phyloP scores from a whole-genome alignment of 2,329 filamentous ascomycete species.

The Clonostachys chloroleuca region DNA sequence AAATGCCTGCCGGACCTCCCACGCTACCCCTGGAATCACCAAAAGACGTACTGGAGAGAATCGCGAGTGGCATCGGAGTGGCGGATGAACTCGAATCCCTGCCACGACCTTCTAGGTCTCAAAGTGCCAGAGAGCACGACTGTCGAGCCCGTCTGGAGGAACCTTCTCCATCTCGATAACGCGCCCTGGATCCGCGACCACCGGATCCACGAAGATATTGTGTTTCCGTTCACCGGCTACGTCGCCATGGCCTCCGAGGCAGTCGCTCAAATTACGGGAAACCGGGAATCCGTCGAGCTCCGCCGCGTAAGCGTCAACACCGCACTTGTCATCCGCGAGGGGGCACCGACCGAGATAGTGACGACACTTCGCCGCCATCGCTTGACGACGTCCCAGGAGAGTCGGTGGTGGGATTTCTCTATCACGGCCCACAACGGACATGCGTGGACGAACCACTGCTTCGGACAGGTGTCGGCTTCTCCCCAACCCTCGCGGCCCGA shows the following conservation, averaged over 20 bases:
- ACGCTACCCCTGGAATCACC: slow-evolving; percentile 20
- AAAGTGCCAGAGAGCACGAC: slow-evolving; percentile 14
- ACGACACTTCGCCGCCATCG: slow-evolving; percentile 12
- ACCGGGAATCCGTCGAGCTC: slow-evolving; percentile 8
- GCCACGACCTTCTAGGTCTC: slow-evolving; percentile 37
- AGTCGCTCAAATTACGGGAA: slow-evolving; percentile 23
- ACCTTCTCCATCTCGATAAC: neutral
- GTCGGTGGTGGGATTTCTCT: slow-evolving; percentile 22
- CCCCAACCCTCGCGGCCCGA: too few relatives aligned
- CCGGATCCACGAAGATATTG: slow-evolving; percentile 33
- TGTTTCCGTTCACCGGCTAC: slow-evolving; percentile 28
- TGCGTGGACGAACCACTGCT: slow-evolving; percentile 14
- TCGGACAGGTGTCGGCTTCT: too few relatives aligned
- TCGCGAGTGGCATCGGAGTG: slow-evolving; percentile 14
- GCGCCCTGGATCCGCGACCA: slow-evolving; percentile 34
- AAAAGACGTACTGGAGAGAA: neutral
- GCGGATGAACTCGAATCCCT: slow-evolving; percentile 29
- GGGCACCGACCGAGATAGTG: slow-evolving; percentile 20
- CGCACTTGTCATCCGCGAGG: neutral
- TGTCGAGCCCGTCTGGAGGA: slow-evolving; percentile 5
- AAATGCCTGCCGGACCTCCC: slow-evolving; percentile 27
- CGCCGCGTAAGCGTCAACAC: slow-evolving; percentile 8
- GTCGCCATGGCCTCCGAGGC: slow-evolving; percentile 36
- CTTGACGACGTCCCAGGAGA: slow-evolving; percentile 7
- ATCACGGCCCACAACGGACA: slow-evolving; percentile 13